Conservation (phyloP, 2,329 filamentous ascomycete species). For the Aspergillus nomiae region DNA sequence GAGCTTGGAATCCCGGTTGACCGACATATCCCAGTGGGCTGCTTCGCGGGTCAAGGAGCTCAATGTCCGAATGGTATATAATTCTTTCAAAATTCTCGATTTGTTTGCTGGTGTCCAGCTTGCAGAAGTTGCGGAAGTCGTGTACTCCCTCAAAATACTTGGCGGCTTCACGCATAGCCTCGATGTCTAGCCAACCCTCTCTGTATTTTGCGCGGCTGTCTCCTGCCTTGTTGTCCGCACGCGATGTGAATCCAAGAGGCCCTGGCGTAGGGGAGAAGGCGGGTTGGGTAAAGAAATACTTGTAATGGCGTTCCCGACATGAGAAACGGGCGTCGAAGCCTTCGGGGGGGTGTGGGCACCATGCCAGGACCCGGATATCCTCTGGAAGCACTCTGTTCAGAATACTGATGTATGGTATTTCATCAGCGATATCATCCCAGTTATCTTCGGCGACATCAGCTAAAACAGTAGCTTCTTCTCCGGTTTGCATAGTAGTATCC, state of each 20-base stretch:
- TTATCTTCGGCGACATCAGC: slow-evolving; percentile 37
- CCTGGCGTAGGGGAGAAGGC: slow-evolving; percentile 72
- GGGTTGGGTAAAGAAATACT: slow-evolving; percentile 97
- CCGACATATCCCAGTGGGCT: slow-evolving; percentile 61
- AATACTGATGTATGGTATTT: slow-evolving; percentile 79
- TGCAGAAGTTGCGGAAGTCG: slow-evolving; percentile 97
- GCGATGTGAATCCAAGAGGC: slow-evolving; percentile 50
- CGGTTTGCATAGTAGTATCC: slow-evolving; percentile 19
- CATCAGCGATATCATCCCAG: slow-evolving; percentile 73
- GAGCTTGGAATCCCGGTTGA: slow-evolving; percentile 47
- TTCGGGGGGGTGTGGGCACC: slow-evolving; percentile 80
- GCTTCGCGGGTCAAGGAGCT: slow-evolving; percentile 60
- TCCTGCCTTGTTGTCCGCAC: slow-evolving; percentile 24
- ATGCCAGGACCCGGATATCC: slow-evolving; percentile 88
- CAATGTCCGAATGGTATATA: slow-evolving; percentile 79
- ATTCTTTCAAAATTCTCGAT: slow-evolving; percentile 78
- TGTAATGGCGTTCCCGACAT: slow-evolving; percentile 86
- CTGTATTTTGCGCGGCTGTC: slow-evolving; percentile 39
- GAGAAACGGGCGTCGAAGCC: slow-evolving; percentile 90
- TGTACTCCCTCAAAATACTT: slow-evolving; percentile 78
- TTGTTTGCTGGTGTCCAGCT: slow-evolving; percentile 86
- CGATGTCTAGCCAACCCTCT: slow-evolving; percentile 83
- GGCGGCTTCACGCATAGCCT: slow-evolving; percentile 81
- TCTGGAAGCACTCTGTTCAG: slow-evolving; percentile 85
- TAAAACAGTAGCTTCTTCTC: slow-evolving; percentile 18